These are phyloP conservation scores for Pterocarpus santalinus DNA, from an alignment of 306 rosid genomes.

Conservation along the genomic window DNA sequence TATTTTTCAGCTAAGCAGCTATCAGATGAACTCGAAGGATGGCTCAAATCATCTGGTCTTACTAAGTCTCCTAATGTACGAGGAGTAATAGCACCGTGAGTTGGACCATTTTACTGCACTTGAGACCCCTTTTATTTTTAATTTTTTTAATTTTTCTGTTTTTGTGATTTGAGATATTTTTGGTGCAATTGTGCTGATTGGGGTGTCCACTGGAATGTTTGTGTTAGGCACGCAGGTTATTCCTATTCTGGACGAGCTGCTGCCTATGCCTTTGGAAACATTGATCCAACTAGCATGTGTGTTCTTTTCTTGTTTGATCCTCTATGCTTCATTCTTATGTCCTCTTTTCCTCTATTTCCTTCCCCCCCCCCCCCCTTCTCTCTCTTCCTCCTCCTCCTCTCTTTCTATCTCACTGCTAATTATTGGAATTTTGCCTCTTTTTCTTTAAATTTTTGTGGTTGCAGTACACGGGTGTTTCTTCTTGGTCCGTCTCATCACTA, in stretches of 20 bases:
- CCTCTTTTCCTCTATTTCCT: neutral
- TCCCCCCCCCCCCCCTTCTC: neutral
- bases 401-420: neutral
- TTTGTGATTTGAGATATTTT: neutral
- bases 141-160: neutral
- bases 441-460: slow-evolving; percentile 29
- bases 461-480: slow-evolving; percentile 89
- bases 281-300: slow-evolving; percentile 90
- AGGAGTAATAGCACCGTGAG: slow-evolving; percentile 89
- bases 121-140: neutral
- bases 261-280: slow-evolving; percentile 95
- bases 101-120: slow-evolving; percentile 3
- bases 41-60: slow-evolving; percentile 65
- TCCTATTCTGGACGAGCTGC: slow-evolving; percentile 97
- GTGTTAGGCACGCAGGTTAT: slow-evolving; percentile 94
- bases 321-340: neutral
- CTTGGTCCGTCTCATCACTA: slow-evolving; percentile 99
- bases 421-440: neutral
- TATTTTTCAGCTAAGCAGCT: slow-evolving; percentile 59
- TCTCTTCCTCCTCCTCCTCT: neutral
- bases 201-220: slow-evolving; percentile 40
- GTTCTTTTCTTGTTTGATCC: slow-evolving; percentile 43
- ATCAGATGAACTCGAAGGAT: slow-evolving; percentile 71
- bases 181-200: neutral
- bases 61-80: slow-evolving; percentile 69